Evolutionary conservation across 1,284 basidiomycete genomes (phyloP).

Genomic region (Crocinoboletus sp.): DNA sequence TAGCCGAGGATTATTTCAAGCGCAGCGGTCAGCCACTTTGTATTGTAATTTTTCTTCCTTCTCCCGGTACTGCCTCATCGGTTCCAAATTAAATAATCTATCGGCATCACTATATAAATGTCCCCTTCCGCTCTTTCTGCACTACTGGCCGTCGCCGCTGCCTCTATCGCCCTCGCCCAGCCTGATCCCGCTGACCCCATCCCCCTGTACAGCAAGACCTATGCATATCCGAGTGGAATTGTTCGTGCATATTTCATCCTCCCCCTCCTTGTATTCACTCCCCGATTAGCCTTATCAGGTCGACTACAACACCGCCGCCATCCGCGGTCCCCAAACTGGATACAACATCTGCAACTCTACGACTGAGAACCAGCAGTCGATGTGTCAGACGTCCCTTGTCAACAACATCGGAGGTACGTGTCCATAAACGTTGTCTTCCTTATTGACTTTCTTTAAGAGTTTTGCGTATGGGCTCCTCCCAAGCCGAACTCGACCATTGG

Average conservation of each 20-base stretch:
- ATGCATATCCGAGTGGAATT: constrained; percentile 44
- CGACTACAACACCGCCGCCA: constrained; percentile 42
- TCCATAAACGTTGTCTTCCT: neutral
- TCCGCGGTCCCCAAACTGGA: constrained; percentile 56
- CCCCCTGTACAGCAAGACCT: constrained; percentile 51
- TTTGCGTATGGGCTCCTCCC: constrained; percentile 52
- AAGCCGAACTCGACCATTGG: constrained; percentile 46
- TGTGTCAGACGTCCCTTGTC: constrained; percentile 60
- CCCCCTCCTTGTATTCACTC: neutral
- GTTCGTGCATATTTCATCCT: constrained; percentile 32
- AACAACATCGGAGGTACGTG: constrained; percentile 48
- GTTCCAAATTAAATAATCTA: constrained; percentile 4
- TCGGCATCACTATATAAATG: constrained; percentile 25
- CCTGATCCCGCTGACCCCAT: constrained; percentile 33
- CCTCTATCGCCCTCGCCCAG: constrained; percentile 36
- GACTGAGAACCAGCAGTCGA: constrained; percentile 53
- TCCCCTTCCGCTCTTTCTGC: constrained; percentile 41
- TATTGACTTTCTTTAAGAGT: constrained; percentile 34
- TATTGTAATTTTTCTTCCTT: neutral
- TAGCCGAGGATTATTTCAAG: constrained; percentile 27
- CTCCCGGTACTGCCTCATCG: neutral
- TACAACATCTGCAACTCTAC: constrained; percentile 72
- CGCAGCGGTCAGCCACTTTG: neutral
- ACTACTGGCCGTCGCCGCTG: constrained; percentile 36
- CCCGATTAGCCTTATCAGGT: constrained; percentile 50